Evolutionary conservation across 208 protist species (phyloP).

Genomic region (Crithidia acanthocephali): DNA sequence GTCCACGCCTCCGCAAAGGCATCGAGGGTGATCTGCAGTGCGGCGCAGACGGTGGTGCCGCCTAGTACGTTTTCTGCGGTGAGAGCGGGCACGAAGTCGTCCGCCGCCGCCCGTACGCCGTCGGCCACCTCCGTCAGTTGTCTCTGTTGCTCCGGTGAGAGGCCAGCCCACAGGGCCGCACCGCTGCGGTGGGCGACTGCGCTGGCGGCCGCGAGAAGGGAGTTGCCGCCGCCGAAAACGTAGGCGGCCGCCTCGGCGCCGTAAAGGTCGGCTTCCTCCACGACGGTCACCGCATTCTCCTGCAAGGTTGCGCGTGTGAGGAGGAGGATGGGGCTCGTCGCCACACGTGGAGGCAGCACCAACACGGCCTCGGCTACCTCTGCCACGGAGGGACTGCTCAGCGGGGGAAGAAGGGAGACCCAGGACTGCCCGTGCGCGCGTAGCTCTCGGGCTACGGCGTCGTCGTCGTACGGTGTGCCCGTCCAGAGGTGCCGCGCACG

Average conservation of each 20-base stretch:
- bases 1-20: constrained; percentile 50
- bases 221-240: constrained; percentile 29
- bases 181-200: constrained; percentile 22
- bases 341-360: constrained; percentile 57
- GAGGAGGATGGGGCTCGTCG: constrained; percentile 34
- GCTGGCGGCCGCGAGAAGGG: constrained; percentile 28
- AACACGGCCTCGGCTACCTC: constrained; percentile 48
- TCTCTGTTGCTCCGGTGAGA: constrained; percentile 2
- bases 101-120: constrained; percentile 11
- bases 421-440: constrained; percentile 43
- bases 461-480: constrained; percentile 37
- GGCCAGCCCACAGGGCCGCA: constrained; percentile 19
- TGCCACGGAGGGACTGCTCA: constrained; percentile 18
- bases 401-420: constrained; percentile 36
- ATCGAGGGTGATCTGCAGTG: constrained; percentile 35
- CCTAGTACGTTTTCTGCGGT: constrained; percentile 39
- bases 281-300: constrained; percentile 32
- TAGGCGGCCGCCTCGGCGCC: constrained; percentile 34
- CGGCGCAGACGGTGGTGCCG: constrained; percentile 39
- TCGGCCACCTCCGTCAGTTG: constrained; percentile 39
- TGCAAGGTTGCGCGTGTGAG: constrained; percentile 40
- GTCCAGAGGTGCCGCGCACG: constrained; percentile 41
- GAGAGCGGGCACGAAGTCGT: constrained; percentile 22
- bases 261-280: constrained; percentile 39
- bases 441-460: constrained; percentile 35